A percentile compares a stretch with the other conserved stretches of the same genome.
Evolutionary conservation across 805 yeast species (phyloP).

Genomic region (Lachancea sp.): DNA sequence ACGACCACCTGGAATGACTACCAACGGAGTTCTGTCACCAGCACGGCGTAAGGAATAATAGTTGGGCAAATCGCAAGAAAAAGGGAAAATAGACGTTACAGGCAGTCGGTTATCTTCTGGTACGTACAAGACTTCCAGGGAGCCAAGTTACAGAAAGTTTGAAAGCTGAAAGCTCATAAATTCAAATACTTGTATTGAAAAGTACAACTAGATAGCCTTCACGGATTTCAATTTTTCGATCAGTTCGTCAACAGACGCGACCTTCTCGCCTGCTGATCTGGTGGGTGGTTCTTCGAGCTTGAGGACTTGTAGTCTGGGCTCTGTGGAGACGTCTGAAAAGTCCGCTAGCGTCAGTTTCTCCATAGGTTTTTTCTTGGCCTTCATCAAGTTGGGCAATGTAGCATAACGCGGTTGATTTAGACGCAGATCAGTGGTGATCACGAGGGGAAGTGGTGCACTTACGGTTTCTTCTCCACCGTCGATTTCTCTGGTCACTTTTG

Average conservation of each 20-base stretch:
- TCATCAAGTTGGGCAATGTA: conserved; percentile 94
- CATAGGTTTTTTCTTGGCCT: conserved; percentile 94
- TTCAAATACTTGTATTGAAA: too few relatives aligned
- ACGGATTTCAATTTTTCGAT: conserved; percentile 68
- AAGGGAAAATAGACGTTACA: neutral
- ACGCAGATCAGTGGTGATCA: conserved; percentile 89
- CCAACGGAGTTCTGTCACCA: conserved; percentile 18
- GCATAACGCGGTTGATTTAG: conserved; percentile 94
- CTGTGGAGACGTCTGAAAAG: conserved; percentile 58
- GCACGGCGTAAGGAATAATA: conserved; percentile 1
- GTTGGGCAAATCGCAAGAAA: neutral
- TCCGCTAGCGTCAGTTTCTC: conserved; percentile 50
- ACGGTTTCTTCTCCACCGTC: conserved; percentile 93
- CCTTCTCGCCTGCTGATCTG: conserved; percentile 77
- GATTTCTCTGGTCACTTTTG: conserved; percentile 80
- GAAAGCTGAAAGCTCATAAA: neutral
- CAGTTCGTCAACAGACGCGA: conserved; percentile 75
- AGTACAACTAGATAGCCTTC: conserved; percentile 51
- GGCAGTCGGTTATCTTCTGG: neutral
- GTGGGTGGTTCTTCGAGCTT: conserved; percentile 81
- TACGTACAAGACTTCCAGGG: neutral
- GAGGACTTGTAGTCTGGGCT: conserved; percentile 58
- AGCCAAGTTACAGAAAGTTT: too few relatives aligned
- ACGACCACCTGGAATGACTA: conserved; percentile 29
- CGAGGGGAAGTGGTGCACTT: conserved; percentile 69